Evolutionary conservation across 2,329 filamentous ascomycete species (phyloP).

Genomic region (Colletotrichum sp.): DNA sequence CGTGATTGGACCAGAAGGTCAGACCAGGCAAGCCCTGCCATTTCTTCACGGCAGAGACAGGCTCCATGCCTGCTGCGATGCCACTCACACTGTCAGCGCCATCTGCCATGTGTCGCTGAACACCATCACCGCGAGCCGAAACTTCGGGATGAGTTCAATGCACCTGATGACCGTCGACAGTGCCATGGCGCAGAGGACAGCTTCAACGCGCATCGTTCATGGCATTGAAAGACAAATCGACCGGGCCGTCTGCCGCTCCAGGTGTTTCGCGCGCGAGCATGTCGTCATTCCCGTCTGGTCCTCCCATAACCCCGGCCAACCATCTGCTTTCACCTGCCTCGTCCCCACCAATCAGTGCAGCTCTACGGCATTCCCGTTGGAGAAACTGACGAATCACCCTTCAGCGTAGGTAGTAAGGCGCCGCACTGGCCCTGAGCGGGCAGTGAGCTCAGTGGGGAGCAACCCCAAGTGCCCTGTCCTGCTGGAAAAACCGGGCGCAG

Average conservation of each 20-base stretch:
- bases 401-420: background rate
- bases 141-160: background rate
- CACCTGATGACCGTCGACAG: background rate
- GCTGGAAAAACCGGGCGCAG: conserved; percentile 15
- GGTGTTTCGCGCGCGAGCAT: background rate
- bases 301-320: background rate
- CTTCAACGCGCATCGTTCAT: background rate
- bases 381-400: background rate
- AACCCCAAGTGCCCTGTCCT: background rate
- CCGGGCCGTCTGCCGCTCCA: background rate
- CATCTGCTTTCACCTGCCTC: background rate
- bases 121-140: background rate
- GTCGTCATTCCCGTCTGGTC: conserved; percentile 5
- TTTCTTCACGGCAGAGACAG: background rate
- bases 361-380: background rate
- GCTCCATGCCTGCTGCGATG: background rate
- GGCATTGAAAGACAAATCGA: background rate
- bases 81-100: background rate
- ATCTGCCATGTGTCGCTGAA: background rate
- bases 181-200: background rate
- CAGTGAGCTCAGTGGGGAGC: background rate
- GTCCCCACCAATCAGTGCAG: background rate
- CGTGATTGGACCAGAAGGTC: background rate
- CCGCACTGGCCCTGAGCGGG: background rate
- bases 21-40: background rate